Conservation (phyloP, 1,284 basidiomycete genomes). For the Trametes versicolor region DNA sequence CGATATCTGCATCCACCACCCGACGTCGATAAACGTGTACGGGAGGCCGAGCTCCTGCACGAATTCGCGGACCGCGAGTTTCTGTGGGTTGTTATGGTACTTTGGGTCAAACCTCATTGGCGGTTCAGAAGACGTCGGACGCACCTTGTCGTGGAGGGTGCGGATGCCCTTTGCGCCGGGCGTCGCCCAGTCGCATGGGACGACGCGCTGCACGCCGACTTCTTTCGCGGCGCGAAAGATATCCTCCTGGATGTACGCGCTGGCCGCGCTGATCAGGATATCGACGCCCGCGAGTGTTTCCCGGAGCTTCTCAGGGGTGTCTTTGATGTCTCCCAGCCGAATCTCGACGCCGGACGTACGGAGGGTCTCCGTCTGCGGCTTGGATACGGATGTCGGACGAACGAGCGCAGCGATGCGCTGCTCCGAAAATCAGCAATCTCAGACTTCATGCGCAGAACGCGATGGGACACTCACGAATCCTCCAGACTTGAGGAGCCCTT, state of each 20-base stretch:
- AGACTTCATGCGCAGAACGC: background rate
- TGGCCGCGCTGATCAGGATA: constrained; percentile 29
- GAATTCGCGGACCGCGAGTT: constrained; percentile 21
- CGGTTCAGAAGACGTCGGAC: background rate
- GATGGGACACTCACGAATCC: constrained; percentile 29
- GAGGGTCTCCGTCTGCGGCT: constrained; percentile 20
- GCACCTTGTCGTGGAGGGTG: constrained; percentile 29
- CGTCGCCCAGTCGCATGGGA: constrained; percentile 31
- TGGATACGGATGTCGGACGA: constrained; percentile 23
- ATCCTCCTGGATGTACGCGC: constrained; percentile 26
- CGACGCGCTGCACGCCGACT: constrained; percentile 28
- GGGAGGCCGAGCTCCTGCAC: constrained; percentile 21
- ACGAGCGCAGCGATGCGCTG: constrained; percentile 27
- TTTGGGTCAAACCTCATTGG: background rate
- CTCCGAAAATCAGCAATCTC: background rate
- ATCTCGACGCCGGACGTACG: constrained; percentile 29
- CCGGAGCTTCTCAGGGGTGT: constrained; percentile 24
- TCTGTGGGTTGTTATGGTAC: background rate
- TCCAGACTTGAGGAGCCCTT: constrained; percentile 28
- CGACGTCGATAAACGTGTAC: constrained; percentile 33
- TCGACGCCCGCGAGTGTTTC: constrained; percentile 27
- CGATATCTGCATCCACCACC: constrained; percentile 34
- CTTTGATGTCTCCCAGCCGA: constrained; percentile 27
- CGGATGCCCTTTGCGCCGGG: constrained; percentile 19
- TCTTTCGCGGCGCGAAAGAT: constrained; percentile 34